Evolutionary conservation across 345 rosid genomes (phyloP).

Genomic region (Euphorbia tirucalli): DNA sequence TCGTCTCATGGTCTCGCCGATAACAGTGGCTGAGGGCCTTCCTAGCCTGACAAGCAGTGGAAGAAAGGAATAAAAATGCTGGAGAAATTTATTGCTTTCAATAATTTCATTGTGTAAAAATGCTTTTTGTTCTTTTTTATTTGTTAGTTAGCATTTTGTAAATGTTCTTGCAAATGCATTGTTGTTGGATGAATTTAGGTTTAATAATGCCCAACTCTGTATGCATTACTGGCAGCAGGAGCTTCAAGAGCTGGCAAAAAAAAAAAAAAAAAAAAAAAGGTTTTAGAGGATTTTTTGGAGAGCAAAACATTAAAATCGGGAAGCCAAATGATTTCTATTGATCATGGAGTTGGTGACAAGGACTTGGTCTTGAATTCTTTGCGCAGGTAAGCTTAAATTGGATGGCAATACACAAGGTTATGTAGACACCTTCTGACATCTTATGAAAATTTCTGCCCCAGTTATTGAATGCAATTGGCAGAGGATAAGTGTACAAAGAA

Average conservation of each 20-base stretch:
- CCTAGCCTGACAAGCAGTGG: too few species aligned
- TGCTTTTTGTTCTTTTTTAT: too few species aligned
- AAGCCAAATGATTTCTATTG: constrained; percentile 21
- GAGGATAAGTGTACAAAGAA: background rate
- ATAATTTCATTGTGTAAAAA: too few species aligned
- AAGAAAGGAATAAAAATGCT: too few species aligned
- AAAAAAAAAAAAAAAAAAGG: too few species aligned
- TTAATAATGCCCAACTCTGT: background rate
- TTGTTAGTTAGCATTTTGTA: background rate
- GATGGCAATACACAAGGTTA: background rate
- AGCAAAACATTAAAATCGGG: constrained; percentile 43
- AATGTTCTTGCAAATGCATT: background rate
- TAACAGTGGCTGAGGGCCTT: too few species aligned
- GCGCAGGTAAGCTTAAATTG: background rate
- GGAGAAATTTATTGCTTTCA: too few species aligned
- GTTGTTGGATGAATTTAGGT: background rate
- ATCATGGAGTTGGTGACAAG: background rate
- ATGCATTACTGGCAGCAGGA: constrained; percentile 42
- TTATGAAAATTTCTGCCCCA: background rate
- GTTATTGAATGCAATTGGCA: too few species aligned
- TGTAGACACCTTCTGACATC: background rate
- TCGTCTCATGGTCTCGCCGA: too few species aligned
- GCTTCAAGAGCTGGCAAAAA: constrained; percentile 96
- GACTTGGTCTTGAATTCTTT: background rate
- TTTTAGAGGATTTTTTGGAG: constrained; percentile 55